Conservation (phyloP, 179 eudicot genomes). For the Actinidia polygama region DNA sequence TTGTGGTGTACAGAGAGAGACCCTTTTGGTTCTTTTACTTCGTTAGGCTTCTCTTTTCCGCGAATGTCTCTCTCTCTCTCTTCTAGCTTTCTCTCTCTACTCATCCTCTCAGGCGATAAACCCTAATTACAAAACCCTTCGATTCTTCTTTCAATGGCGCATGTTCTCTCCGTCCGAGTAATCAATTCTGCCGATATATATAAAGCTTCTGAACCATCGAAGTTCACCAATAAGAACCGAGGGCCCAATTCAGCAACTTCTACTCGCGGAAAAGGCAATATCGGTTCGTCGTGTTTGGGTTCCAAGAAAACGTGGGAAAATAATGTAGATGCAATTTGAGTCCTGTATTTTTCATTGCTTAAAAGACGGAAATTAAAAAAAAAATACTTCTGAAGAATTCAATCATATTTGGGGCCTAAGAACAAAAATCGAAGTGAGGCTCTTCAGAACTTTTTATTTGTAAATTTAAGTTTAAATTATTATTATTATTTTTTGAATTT, state of each 20-base stretch:
- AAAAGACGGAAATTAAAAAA: not conserved
- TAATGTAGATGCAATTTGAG: not conserved
- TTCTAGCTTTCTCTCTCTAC: not conserved
- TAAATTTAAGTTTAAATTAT: no score
- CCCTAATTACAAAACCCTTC: not conserved
- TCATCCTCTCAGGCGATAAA: not conserved
- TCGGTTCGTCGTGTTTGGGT: conserved; percentile 2
- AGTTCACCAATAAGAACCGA: conserved; percentile 8
- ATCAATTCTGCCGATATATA: conserved; percentile 5
- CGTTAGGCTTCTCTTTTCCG: not conserved
- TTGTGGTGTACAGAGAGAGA: no score
- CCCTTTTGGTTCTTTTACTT: not conserved
- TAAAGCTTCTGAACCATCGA: conserved; percentile 11
- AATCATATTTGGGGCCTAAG: no score
- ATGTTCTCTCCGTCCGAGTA: not conserved
- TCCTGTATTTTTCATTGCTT: not conserved
- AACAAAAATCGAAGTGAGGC: no score
- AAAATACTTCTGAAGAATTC: not conserved
- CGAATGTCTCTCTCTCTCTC: not conserved
- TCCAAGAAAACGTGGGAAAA: not conserved
- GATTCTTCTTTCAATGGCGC: conserved; percentile 5
- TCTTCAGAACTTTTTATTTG: no score
- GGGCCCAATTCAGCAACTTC: not conserved
- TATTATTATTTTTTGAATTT: no score
- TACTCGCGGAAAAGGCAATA: conserved; percentile 12